Base-by-base conservation (phyloP, 345 rosid genomes). In the Rhodamnia rubescens region DNA sequence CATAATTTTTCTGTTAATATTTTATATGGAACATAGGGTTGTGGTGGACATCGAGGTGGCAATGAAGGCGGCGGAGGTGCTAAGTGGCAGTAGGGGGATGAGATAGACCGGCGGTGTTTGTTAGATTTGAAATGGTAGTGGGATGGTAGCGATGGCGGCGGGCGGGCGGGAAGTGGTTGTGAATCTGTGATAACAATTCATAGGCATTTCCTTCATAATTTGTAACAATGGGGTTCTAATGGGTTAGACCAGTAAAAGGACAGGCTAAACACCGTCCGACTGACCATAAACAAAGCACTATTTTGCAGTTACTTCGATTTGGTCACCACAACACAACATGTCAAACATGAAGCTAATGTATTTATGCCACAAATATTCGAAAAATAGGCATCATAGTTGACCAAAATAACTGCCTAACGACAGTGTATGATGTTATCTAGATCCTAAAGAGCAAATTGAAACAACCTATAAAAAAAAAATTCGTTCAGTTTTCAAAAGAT, bases 401-500 rank as follows among this genome's bases (percentile, higher is more conserved):
- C 47, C 47, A 9, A 69, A 9, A 1, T 69, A 69, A 42, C 24
- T 69, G 80, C 80, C 47, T 59, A 27, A 13, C 40, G 36, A 27
- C 13, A 13, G 74, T 27, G 74, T 59, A 59, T 27, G 74, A 59
- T 59, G 20, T 59, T 64, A 16, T 64, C 40, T 61, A 61, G 74
- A 61, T 29, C 11, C 74, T 29, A 61, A 64, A 64, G 75, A 29
- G 21, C 42, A 29, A 29, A 15, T 64, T 64, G 75, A 64, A 5
- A 5, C 22, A 29, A 27, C 21, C 74, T 14, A 61, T 27, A 29
- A 61, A 61, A 61, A 61, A n/a, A 27, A 64, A 18, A 20, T 7
- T 40, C 10, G 29, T 15, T 16, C 75, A 29, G 22, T 82, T 82
- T 51, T 82, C 47, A 86, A 96, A 94, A 56, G 93, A 87, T 85